A percentile compares a stretch with the other conserved stretches of the same genome.
These are phyloP conservation scores for Macaranga tanarius DNA, from an alignment of 441 rosid genomes.

Conservation along the genomic window DNA sequence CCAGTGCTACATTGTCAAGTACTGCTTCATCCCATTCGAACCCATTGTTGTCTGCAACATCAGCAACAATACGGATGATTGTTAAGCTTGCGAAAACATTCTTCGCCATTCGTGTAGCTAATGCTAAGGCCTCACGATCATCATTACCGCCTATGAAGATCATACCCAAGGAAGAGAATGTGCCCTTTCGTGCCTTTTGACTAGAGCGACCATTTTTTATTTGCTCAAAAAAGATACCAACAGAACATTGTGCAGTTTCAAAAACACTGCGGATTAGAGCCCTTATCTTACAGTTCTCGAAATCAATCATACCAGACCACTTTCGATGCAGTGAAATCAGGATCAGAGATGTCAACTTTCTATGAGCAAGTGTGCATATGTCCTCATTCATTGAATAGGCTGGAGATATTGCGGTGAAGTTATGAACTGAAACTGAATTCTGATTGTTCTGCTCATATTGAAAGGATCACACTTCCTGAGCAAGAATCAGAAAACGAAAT, in stretches of 20 bases:
- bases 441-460: slow-evolving; percentile 22
- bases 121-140: slow-evolving; percentile 6
- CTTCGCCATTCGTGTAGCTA: neutral
- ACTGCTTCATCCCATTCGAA: neutral
- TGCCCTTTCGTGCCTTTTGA: neutral
- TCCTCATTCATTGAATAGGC: slow-evolving; percentile 39
- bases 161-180: neutral
- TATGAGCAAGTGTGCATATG: slow-evolving; percentile 38
- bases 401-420: slow-evolving; percentile 42
- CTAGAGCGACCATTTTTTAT: neutral
- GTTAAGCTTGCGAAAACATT: neutral
- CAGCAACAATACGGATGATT: neutral
- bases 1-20: neutral
- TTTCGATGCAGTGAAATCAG: slow-evolving; percentile 41
- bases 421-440: slow-evolving; percentile 13
- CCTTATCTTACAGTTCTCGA: slow-evolving; percentile 30
- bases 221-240: slow-evolving; percentile 46
- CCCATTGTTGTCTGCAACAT: neutral
- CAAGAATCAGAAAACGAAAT: slow-evolving; percentile 3
- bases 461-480: slow-evolving; percentile 30
- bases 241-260: slow-evolving; percentile 56
- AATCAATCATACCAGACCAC: slow-evolving; percentile 32
- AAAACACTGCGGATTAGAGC: slow-evolving; percentile 35
- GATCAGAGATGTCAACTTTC: slow-evolving; percentile 29
- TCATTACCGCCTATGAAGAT: slow-evolving; percentile 1